These are phyloP conservation scores for Neurospora sp. DNA, from an alignment of 495 filamentous ascomycete species.

Conservation along the genomic window DNA sequence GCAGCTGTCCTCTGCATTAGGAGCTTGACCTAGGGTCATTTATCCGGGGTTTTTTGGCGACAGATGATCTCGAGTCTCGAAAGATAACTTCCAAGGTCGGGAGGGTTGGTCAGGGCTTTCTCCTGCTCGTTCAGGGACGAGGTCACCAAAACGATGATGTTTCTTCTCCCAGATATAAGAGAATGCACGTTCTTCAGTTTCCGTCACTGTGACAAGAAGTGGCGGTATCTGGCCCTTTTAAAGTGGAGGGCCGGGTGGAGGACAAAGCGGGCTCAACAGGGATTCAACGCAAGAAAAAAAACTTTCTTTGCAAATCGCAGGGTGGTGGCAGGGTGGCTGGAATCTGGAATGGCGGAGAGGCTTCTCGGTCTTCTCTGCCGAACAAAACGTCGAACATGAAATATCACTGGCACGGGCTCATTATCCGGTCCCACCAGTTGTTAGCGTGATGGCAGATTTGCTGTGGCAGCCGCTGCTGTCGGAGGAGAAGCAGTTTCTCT, in stretches of 20 bases:
- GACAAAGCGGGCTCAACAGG: neutral
- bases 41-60: neutral
- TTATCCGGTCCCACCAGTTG: neutral
- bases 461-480: neutral
- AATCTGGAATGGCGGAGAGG: neutral
- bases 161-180: neutral
- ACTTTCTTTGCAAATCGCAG: neutral
- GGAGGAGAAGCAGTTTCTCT: neutral
- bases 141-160: neutral
- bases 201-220: neutral
- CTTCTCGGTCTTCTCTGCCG: neutral
- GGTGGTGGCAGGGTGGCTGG: neutral
- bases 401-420: neutral
- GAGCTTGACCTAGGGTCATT: constrained; percentile 16
- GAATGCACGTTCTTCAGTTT: neutral
- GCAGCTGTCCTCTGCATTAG: constrained; percentile 33
- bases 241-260: neutral
- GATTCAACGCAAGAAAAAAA: neutral
- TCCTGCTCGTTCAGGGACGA: neutral
- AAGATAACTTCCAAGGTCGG: neutral
- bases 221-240: neutral
- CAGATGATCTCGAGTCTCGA: neutral
- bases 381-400: neutral
- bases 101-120: neutral
- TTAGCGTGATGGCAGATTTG: neutral